These are phyloP conservation scores for Candida nitratophila DNA, from an alignment of 805 yeast genomes.

Conservation along the genomic window DNA sequence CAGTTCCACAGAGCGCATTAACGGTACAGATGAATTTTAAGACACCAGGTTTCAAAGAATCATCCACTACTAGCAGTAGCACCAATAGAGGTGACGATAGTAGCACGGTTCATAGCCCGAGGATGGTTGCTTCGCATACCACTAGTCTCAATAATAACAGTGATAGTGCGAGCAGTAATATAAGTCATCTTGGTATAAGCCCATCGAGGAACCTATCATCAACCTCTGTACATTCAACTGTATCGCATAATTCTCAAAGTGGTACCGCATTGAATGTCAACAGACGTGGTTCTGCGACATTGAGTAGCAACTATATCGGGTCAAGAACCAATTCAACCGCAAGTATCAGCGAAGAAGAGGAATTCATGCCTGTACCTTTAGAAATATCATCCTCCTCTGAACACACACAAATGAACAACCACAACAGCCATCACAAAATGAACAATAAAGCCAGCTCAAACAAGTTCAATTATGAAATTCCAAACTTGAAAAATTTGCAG, in stretches of 20 bases:
- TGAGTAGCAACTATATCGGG: too few species aligned
- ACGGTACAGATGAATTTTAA: not conserved
- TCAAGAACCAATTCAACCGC: not conserved
- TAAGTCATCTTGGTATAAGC: not conserved
- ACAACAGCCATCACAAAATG: not conserved
- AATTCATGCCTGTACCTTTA: not conserved
- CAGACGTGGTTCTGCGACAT: too few species aligned
- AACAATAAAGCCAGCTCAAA: not conserved
- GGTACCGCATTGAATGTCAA: too few species aligned
- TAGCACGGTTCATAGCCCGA: too few species aligned
- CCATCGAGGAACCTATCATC: not conserved
- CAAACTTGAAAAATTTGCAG: not conserved
- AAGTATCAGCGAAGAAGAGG: not conserved
- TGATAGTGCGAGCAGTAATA: not conserved
- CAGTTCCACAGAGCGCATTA: not conserved
- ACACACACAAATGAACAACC: too few species aligned
- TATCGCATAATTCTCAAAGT: too few species aligned
- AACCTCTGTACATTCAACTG: not conserved
- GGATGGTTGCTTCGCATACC: too few species aligned
- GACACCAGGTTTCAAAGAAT: not conserved
- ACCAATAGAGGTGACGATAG: too few species aligned
- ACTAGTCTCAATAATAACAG: too few species aligned
- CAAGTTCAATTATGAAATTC: not conserved
- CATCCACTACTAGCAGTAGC: not conserved
- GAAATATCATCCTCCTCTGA: not conserved